Base-by-base conservation (phyloP, 1,139 yeast species). In the Geotrichum candidum region DNA sequence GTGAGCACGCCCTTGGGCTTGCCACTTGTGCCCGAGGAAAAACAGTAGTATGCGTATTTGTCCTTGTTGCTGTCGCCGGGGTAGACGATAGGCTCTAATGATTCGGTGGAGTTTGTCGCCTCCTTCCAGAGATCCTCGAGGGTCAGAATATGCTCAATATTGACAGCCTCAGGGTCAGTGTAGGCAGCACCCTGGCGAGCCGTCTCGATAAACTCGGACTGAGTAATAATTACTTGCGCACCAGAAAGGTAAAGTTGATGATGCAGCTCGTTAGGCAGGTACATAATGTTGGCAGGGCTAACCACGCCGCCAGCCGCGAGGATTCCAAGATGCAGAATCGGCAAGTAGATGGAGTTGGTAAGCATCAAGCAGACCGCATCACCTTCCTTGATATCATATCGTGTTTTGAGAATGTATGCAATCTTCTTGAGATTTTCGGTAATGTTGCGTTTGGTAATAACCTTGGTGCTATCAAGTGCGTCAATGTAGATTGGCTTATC, bases 21-120 rank as follows among this genome's bases (percentile, higher is more conserved):
- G 54, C 78, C 72, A 0, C 87, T 83, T 18, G 89, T 84, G 41
- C 89, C 88, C 2, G 88, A 83, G 10, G 91, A 86, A 72, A 85
- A 86, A 53, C 68, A 65, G 46, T 64, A 61, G 54, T 64, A 64
- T 7, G 67, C 67, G 52, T 59, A 60, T 22, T 54, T 55, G 7
- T 52, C 22, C 46, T 58, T 35, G 27, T 45, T 15, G n/a, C 46
- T 53, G n/a, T 53, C 54, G 9, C 50, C 53, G 9, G 31, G n/a
- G 33, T 45, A 57, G n/a, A 53, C 55, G 38, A 61, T 38, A 11
- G 64, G 64, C 27, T n/a, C 56, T 9, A 53, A 51, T n/a, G 51
- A 29, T 23, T 53, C 51, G 7, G 56, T 53, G 1, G 62, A 33
- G 7, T 7, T 29, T 31, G 38, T 33, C 7, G 57, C 58, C 35